A percentile compares a stretch with the other conserved stretches of the same genome.
Conservation (phyloP, 352 stramenopile genomes). For the Globisporangium spiculum region DNA sequence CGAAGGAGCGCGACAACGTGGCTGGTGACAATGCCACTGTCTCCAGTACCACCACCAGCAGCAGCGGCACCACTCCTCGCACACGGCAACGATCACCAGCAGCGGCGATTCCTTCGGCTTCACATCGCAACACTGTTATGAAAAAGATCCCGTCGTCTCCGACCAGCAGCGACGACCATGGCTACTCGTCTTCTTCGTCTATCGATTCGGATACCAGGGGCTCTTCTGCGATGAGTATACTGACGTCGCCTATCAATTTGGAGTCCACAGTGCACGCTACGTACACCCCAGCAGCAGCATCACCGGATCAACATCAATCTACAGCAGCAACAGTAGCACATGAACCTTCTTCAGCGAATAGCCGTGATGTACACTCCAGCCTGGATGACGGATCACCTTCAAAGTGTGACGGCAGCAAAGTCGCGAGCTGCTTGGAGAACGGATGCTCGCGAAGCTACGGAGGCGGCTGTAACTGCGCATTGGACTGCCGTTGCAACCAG, state of each 20-base stretch:
- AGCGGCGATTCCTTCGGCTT: not conserved
- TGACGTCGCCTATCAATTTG: not conserved
- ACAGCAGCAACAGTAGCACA: not conserved
- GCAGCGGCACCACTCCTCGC: not conserved
- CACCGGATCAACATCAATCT: not conserved
- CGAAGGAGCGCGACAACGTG: conserved; percentile 12
- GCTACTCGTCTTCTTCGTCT: conserved; percentile 1
- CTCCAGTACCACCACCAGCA: not conserved
- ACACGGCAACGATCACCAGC: not conserved
- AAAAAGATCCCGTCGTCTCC: not conserved
- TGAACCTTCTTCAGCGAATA: not conserved
- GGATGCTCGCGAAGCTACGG: conserved; percentile 66
- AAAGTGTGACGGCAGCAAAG: conserved; percentile 33
- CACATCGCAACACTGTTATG: not conserved
- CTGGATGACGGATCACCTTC: not conserved
- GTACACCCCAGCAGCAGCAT: conserved; percentile 1
- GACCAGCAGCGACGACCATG: conserved; percentile 6
- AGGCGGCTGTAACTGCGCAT: conserved; percentile 56
- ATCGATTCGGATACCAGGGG: not conserved
- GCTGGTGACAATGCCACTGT: not conserved
- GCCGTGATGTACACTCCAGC: not conserved
- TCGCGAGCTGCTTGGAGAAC: conserved; percentile 63
- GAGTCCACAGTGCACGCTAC: conserved; percentile 2
- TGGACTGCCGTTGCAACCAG: conserved; percentile 44
- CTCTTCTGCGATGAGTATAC: conserved; percentile 3